Percentiles rank a stretch among this genome's conserved stretches.
Conservation (phyloP, 2,329 filamentous ascomycete genomes). For the Elsinoe fawcettii region DNA sequence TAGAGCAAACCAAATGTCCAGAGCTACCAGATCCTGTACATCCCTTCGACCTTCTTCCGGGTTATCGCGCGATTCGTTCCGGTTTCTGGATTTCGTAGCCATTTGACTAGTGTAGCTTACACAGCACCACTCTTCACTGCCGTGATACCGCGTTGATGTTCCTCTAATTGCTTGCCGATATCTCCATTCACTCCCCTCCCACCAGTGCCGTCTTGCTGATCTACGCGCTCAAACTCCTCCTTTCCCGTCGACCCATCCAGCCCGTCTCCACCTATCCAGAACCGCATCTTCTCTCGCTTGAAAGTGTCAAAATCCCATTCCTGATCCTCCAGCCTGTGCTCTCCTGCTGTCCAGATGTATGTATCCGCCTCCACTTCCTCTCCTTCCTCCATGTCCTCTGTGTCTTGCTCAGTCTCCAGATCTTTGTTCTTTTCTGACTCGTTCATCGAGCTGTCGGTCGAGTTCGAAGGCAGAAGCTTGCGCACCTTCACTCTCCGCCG, state of each 20-base stretch:
- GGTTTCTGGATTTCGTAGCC: too few species aligned
- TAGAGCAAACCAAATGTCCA: too few species aligned
- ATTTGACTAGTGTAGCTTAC: too few species aligned
- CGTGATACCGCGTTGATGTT: slow-evolving; percentile 19
- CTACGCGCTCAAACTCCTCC: slow-evolving; percentile 25
- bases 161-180: slow-evolving; percentile 34
- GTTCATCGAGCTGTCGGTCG: slow-evolving; percentile 14
- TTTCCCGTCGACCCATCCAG: slow-evolving; percentile 2
- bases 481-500: slow-evolving; percentile 39
- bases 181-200: slow-evolving; percentile 36
- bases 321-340: slow-evolving; percentile 52
- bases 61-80: too few species aligned
- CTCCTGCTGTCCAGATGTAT: slow-evolving; percentile 46
- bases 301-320: slow-evolving; percentile 92
- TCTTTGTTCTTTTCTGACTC: slow-evolving; percentile 31
- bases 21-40: too few species aligned
- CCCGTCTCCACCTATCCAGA: slow-evolving; percentile 47
- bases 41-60: too few species aligned
- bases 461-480: slow-evolving; percentile 16
- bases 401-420: slow-evolving; percentile 48
- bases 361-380: slow-evolving; percentile 39
- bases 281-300: slow-evolving; percentile 61
- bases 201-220: slow-evolving; percentile 36
- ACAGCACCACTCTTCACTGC: slow-evolving; percentile 29
- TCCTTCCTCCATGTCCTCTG: slow-evolving; percentile 64